A percentile compares a stretch with the other conserved stretches of the same genome.
Conservation (phyloP, 2,329 filamentous ascomycete species). For the Pyrenochaeta sp. region DNA sequence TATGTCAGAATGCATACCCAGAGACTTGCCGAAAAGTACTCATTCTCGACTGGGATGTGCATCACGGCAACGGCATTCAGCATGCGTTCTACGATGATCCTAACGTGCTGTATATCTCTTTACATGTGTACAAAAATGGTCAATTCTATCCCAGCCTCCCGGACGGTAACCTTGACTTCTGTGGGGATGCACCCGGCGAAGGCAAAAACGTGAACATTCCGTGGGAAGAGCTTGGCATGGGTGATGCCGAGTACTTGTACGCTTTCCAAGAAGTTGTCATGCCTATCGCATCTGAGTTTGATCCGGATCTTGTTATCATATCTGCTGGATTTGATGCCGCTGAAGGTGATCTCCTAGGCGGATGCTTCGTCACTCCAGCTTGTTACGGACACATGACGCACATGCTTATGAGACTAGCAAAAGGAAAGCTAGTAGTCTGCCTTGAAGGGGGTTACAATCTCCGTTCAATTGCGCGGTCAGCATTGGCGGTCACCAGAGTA, state of each 20-base stretch:
- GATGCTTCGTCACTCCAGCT: conserved; percentile 86
- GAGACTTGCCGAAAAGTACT: conserved; percentile 85
- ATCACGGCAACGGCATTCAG: conserved; percentile 89
- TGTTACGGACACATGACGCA: conserved; percentile 99
- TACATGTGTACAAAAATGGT: conserved; percentile 87
- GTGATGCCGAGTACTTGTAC: conserved; percentile 94
- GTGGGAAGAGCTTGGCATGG: conserved; percentile 78
- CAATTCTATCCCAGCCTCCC: conserved; percentile 78
- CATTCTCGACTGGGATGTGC: conserved; percentile 88
- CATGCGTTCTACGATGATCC: conserved; percentile 95
- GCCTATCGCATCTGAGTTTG: conserved; percentile 92
- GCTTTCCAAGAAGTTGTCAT: conserved; percentile 96
- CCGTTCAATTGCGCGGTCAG: conserved; percentile 88
- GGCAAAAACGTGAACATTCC: conserved; percentile 74
- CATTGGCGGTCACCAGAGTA: conserved; percentile 87
- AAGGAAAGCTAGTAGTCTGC: conserved; percentile 89
- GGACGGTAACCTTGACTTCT: conserved; percentile 67
- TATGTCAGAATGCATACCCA: conserved; percentile 83
- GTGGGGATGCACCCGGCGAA: conserved; percentile 63
- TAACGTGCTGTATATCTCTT: conserved; percentile 92
- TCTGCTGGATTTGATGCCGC: conserved; percentile 97
- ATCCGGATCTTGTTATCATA: conserved; percentile 93
- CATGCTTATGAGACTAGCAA: conserved; percentile 95
- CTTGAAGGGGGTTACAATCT: conserved; percentile 97
- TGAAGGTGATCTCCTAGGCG: conserved; percentile 88